phyloP scores from a whole-genome alignment of 2,329 filamentous ascomycete genomes.

The Fusarium lyarnte region DNA sequence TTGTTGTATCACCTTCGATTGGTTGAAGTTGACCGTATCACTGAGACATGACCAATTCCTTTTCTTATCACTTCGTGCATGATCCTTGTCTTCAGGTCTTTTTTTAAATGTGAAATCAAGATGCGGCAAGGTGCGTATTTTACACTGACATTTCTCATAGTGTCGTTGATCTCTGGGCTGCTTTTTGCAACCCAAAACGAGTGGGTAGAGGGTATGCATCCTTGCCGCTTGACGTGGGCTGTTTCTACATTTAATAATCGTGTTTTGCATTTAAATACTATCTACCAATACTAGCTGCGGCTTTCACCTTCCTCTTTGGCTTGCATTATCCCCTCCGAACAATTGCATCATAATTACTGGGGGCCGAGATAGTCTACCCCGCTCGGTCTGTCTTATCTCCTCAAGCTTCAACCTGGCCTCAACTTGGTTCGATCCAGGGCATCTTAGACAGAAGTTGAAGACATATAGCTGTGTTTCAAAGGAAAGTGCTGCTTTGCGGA shows the following conservation, averaged over 20 bases:
- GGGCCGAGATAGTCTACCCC: not conserved
- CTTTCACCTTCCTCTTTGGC: not conserved
- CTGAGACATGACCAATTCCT: rapidly evolving
- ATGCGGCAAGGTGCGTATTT: rapidly evolving
- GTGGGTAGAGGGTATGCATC: no score
- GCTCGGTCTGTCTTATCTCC: not conserved
- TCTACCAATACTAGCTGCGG: rapidly evolving
- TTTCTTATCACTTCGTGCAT: not conserved
- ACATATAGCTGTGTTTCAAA: rapidly evolving
- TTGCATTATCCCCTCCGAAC: not conserved
- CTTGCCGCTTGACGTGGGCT: rapidly evolving
- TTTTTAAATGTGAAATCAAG: rapidly evolving
- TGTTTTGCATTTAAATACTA: rapidly evolving
- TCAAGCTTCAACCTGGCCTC: not conserved
- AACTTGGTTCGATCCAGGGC: rapidly evolving
- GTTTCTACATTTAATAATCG: rapidly evolving
- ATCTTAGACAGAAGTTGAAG: no score
- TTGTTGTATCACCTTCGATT: no score
- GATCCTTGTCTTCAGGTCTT: rapidly evolving
- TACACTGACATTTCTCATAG: not conserved
- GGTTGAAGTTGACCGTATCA: rapidly evolving
- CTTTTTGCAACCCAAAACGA: not conserved
- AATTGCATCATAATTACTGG: constrained; percentile 7
- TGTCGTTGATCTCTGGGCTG: not conserved
- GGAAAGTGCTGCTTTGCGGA: rapidly evolving